Conservation (phyloP, 257 asterid species). For the Solanum habrochaites region DNA sequence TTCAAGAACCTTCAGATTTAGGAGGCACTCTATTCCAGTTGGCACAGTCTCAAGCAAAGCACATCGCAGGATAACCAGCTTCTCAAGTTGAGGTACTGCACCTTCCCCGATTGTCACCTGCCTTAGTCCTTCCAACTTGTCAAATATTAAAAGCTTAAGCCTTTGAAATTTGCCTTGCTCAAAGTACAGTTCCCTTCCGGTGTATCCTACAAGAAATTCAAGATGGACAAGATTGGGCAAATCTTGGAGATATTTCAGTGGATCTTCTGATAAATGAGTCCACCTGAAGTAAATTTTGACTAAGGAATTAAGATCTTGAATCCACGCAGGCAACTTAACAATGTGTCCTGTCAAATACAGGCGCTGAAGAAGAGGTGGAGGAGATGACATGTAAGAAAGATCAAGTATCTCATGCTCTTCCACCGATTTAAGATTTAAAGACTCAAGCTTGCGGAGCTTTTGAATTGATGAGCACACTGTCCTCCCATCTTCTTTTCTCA, state of each 20-base stretch:
- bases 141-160: not conserved
- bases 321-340: slow-evolving; percentile 16
- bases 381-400: slow-evolving; percentile 1
- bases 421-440: slow-evolving; percentile 6
- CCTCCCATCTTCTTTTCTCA: slow-evolving; percentile 19
- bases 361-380: slow-evolving; percentile 19
- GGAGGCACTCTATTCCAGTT: slow-evolving; percentile 7
- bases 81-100: slow-evolving; percentile 9
- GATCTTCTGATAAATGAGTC: slow-evolving; percentile 19
- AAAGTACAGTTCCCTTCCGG: slow-evolving; percentile 5
- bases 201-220: slow-evolving; percentile 8
- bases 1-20: not conserved
- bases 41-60: slow-evolving; percentile 1
- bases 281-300: slow-evolving; percentile 13
- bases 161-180: slow-evolving; percentile 7
- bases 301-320: slow-evolving; percentile 10
- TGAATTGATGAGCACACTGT: slow-evolving; percentile 14
- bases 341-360: slow-evolving; percentile 14
- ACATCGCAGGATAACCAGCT: not conserved
- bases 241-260: slow-evolving; percentile 19
- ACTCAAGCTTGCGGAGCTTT: slow-evolving; percentile 11
- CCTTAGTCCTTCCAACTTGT: not conserved
- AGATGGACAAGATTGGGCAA: slow-evolving; percentile 24
- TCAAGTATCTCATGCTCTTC: slow-evolving; percentile 19
- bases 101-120: slow-evolving; percentile 3